These are phyloP conservation scores for Ambrosia artemisiifolia DNA, from an alignment of 129 eudicot genomes.

Conservation along the genomic window DNA sequence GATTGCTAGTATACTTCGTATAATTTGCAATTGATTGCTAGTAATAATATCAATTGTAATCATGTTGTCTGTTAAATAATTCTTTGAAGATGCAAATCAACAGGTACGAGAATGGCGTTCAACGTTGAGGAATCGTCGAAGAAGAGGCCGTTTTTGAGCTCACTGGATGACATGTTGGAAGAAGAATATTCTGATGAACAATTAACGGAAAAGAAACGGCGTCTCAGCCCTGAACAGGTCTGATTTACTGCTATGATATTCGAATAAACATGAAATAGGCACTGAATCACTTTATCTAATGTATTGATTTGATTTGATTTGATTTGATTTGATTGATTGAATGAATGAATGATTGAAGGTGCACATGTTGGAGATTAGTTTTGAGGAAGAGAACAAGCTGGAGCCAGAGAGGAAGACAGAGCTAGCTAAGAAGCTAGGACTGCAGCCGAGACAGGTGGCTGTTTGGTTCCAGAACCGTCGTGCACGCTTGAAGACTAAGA, in stretches of 20 bases:
- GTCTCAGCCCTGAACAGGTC: conserved; percentile 87
- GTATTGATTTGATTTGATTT: neutral
- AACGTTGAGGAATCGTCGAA: conserved; percentile 57
- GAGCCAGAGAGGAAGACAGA: conserved; percentile 86
- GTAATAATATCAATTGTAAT: neutral
- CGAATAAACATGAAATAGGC: conserved; percentile 26
- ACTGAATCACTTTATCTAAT: conserved; percentile 18
- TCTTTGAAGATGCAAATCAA: neutral
- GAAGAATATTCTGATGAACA: conserved; percentile 89
- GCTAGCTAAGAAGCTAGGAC: conserved; percentile 73
- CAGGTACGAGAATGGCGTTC: conserved; percentile 47
- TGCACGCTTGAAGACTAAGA: conserved; percentile 90
- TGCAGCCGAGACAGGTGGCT: conserved; percentile 98
- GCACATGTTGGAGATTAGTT: conserved; percentile 77
- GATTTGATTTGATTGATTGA: neutral
- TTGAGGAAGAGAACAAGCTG: conserved; percentile 88
- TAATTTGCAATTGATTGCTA: neutral
- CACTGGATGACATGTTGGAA: conserved; percentile 67
- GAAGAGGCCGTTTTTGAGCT: conserved; percentile 74
- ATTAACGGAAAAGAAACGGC: conserved; percentile 82
- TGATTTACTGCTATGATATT: conserved; percentile 18
- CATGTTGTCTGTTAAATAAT: neutral
- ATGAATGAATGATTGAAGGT: conserved; percentile 39
- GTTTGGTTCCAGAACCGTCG: conserved; percentile 99
- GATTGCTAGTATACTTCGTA: neutral